Evolutionary conservation across 2,329 filamentous ascomycete species (phyloP).

Genomic region (Paraconiothyrium brasiliense): DNA sequence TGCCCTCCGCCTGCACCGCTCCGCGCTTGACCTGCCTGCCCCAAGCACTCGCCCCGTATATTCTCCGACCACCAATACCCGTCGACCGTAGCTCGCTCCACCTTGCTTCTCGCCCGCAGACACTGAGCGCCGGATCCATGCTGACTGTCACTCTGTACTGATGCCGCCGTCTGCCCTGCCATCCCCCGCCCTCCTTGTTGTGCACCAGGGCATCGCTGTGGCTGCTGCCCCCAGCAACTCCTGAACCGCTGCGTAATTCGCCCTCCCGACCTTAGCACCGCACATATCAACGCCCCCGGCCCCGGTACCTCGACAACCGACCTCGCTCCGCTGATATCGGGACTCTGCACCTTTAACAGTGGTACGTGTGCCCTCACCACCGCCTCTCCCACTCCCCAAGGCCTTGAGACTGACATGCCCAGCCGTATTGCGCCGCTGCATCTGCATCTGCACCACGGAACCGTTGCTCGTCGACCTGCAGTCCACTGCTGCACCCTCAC

Average conservation of each 20-base stretch:
- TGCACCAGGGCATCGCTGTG: slow-evolving; percentile 32
- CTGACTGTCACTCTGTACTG: slow-evolving; percentile 30
- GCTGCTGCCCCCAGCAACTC: slow-evolving; percentile 29
- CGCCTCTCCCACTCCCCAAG: slow-evolving; percentile 4
- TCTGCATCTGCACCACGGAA: neutral
- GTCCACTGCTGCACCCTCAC: slow-evolving; percentile 6
- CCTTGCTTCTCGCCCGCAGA: slow-evolving; percentile 32
- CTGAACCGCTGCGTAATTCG: slow-evolving; percentile 37
- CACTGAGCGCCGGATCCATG: slow-evolving; percentile 36
- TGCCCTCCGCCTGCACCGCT: neutral
- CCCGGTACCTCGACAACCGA: slow-evolving; percentile 19
- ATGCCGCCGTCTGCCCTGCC: slow-evolving; percentile 38
- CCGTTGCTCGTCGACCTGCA: neutral
- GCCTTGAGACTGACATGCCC: neutral
- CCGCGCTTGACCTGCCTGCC: slow-evolving; percentile 18
- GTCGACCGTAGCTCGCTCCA: slow-evolving; percentile 23
- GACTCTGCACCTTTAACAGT: slow-evolving; percentile 14
- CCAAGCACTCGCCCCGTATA: slow-evolving; percentile 25
- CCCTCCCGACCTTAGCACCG: slow-evolving; percentile 35
- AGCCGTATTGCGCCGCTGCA: neutral
- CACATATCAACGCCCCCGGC: slow-evolving; percentile 26
- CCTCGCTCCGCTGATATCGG: slow-evolving; percentile 17
- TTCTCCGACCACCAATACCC: slow-evolving; percentile 34
- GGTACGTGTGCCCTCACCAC: slow-evolving; percentile 15
- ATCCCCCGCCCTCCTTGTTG: slow-evolving; percentile 36